Percentiles rank a stretch among this genome's conserved stretches.
phyloP scores from a whole-genome alignment of 163 green algal genomes.

The Chloromonas sp. region DNA sequence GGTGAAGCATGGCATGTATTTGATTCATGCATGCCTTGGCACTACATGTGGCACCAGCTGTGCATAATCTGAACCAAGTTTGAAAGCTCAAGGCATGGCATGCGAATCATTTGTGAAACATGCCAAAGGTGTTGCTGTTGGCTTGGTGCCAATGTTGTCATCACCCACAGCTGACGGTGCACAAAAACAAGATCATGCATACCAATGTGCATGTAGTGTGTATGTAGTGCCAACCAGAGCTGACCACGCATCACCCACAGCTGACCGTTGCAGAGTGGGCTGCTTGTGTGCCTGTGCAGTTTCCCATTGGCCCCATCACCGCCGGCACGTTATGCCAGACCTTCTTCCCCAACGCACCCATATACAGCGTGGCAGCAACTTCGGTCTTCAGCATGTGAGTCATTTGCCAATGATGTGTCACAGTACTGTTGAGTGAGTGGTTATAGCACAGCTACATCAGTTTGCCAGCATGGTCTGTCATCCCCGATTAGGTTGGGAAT shows the following conservation, averaged over 20 bases:
- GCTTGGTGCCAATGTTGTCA: no score
- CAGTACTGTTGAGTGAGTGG: no score
- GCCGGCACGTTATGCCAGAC: slow-evolving; percentile 22
- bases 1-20: background rate
- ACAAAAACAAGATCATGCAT: no score
- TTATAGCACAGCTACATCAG: background rate
- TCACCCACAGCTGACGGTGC: no score
- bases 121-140: no score
- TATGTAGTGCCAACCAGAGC: no score
- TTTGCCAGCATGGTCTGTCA: background rate
- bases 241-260: no score
- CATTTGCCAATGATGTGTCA: background rate
- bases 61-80: background rate
- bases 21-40: no score
- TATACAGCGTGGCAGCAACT: slow-evolving; percentile 21
- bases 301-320: slow-evolving; percentile 22
- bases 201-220: no score
- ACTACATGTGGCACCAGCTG: background rate
- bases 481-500: no score
- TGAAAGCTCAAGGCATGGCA: background rate
- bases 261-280: no score
- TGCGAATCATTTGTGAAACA: background rate
- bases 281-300: background rate
- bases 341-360: slow-evolving; percentile 17
- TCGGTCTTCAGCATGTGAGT: slow-evolving; percentile 34